phyloP scores from a whole-genome alignment of 1,139 yeast species.

The Saccharomyces hybrid region DNA sequence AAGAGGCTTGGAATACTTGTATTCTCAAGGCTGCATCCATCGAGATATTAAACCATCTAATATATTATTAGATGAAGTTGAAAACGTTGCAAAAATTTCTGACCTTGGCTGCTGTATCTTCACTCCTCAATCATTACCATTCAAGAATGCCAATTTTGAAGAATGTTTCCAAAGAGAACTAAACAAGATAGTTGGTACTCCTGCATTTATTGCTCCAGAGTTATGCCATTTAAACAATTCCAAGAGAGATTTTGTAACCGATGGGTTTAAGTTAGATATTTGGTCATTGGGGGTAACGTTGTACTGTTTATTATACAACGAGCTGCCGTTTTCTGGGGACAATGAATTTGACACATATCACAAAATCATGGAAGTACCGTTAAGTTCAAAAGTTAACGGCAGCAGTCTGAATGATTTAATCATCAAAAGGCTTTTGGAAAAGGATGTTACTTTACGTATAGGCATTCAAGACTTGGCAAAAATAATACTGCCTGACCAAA shows the following conservation, averaged over 20 bases:
- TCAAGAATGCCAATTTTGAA: slow-evolving; percentile 8
- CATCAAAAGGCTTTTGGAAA: slow-evolving; percentile 14
- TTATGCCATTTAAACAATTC: slow-evolving; percentile 39
- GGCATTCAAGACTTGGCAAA: slow-evolving; percentile 9
- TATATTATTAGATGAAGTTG: slow-evolving; percentile 52
- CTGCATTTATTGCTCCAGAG: slow-evolving; percentile 68
- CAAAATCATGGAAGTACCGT: slow-evolving; percentile 14
- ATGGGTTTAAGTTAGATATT: slow-evolving; percentile 48
- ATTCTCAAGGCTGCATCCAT: slow-evolving; percentile 76
- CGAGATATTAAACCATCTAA: slow-evolving; percentile 92
- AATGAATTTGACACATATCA: slow-evolving; percentile 47
- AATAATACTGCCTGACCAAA: neutral
- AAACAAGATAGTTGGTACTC: slow-evolving; percentile 51
- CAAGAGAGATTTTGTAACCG: slow-evolving; percentile 30
- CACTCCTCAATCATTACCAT: slow-evolving; percentile 17
- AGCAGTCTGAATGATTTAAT: slow-evolving; percentile 12
- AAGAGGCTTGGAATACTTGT: slow-evolving; percentile 67
- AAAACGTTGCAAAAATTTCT: slow-evolving; percentile 77
- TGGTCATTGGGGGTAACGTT: slow-evolving; percentile 63
- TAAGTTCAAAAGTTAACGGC: slow-evolving; percentile 7
- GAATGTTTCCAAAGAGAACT: slow-evolving; percentile 22
- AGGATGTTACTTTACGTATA: slow-evolving; percentile 15
- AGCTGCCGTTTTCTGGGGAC: slow-evolving; percentile 54
- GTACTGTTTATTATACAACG: slow-evolving; percentile 49
- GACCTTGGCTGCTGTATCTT: slow-evolving; percentile 60